These are phyloP conservation scores for Kuraishia ogatae DNA, from an alignment of 805 yeast species.

Conservation along the genomic window DNA sequence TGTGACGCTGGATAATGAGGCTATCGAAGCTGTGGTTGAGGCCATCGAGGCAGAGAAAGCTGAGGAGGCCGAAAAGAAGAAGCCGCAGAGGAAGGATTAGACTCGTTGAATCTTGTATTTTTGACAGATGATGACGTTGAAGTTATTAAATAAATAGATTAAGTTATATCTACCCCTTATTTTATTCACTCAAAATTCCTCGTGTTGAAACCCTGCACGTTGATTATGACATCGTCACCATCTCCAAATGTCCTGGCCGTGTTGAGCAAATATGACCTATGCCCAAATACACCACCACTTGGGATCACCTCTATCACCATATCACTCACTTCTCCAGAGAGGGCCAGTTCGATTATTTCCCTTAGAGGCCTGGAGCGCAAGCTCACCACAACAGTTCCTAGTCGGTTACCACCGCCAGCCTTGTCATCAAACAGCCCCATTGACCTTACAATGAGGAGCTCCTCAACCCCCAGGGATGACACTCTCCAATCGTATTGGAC, in stretches of 20 bases:
- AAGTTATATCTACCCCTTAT: no score
- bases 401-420: background rate
- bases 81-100: slow-evolving; percentile 24
- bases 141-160: background rate
- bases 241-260: slow-evolving; percentile 2
- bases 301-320: slow-evolving; percentile 5
- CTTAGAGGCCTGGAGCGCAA: background rate
- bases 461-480: slow-evolving; percentile 10
- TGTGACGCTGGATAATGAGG: slow-evolving; percentile 57
- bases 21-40: slow-evolving; percentile 65
- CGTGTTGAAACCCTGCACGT: slow-evolving; percentile 1
- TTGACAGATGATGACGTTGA: no score
- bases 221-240: slow-evolving; percentile 3
- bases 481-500: slow-evolving; percentile 15
- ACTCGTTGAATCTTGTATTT: background rate
- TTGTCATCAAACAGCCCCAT: background rate
- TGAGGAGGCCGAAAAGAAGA: slow-evolving; percentile 72
- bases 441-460: slow-evolving; percentile 7
- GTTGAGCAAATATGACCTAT: background rate
- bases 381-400: slow-evolving; percentile 2
- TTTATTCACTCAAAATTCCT: no score
- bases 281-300: background rate
- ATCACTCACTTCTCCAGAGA: background rate
- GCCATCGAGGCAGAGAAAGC: slow-evolving; percentile 84
- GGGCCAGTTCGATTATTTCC: background rate